These are phyloP conservation scores for Mucor circinelloides DNA, from an alignment of 371 early-diverging fungal species.

Conservation along the genomic window DNA sequence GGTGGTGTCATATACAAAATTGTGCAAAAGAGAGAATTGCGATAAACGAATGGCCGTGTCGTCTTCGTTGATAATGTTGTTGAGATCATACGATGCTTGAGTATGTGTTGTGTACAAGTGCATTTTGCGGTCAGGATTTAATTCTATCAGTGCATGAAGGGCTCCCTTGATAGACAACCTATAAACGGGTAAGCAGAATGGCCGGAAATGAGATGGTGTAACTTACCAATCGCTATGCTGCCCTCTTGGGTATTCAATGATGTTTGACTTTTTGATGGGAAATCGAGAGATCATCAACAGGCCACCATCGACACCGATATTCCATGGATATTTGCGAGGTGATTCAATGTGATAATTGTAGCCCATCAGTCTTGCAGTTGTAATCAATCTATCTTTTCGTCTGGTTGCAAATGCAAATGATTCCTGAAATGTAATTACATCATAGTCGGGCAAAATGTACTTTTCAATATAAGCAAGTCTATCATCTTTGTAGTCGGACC, in stretches of 20 bases:
- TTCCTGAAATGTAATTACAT: conserved; percentile 84
- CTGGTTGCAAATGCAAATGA: conserved; percentile 75
- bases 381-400: conserved; percentile 61
- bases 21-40: conserved; percentile 66
- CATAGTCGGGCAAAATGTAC: conserved; percentile 68
- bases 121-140: conserved; percentile 49
- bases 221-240: conserved; percentile 70
- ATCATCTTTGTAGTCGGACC: conserved; percentile 79
- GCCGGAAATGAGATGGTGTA: neutral
- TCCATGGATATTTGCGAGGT: conserved; percentile 64
- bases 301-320: conserved; percentile 79
- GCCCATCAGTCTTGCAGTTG: conserved; percentile 65
- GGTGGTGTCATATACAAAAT: conserved; percentile 59
- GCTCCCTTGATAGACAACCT: conserved; percentile 80
- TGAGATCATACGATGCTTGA: conserved; percentile 71
- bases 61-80: conserved; percentile 50
- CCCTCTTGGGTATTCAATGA: conserved; percentile 69
- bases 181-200: neutral
- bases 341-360: conserved; percentile 65
- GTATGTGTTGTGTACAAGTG: conserved; percentile 86
- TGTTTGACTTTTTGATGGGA: conserved; percentile 65
- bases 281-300: conserved; percentile 73
- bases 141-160: conserved; percentile 71
- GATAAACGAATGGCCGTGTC: conserved; percentile 61
- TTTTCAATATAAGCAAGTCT: conserved; percentile 70